phyloP scores from a whole-genome alignment of 2,329 filamentous ascomycete genomes.

The Macroventuria anomochaeta region DNA sequence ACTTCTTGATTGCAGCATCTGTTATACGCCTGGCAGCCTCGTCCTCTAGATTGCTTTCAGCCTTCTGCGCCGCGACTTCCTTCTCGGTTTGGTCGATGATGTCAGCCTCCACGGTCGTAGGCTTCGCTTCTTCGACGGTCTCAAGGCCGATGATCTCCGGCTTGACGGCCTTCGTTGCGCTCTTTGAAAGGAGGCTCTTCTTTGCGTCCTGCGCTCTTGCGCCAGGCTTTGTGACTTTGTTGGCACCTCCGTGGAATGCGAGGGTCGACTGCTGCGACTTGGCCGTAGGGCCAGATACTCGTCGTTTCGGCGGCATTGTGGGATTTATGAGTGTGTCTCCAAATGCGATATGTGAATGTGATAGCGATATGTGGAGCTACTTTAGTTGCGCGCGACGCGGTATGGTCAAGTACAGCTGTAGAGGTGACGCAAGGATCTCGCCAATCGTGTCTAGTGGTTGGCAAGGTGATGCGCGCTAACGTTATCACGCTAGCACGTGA shows the following conservation, averaged over 20 bases:
- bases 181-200: constrained; percentile 48
- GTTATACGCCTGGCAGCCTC: constrained; percentile 68
- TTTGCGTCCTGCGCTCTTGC: constrained; percentile 47
- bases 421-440: constrained; percentile 31
- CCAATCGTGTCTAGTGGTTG: constrained; percentile 9
- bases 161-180: constrained; percentile 37
- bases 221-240: constrained; percentile 64
- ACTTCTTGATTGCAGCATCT: constrained; percentile 72
- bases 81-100: constrained; percentile 49
- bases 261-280: constrained; percentile 67
- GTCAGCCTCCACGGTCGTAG: constrained; percentile 49
- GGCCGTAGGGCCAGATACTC: constrained; percentile 50
- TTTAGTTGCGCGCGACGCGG: constrained; percentile 14
- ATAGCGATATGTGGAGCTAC: constrained; percentile 1
- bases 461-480: constrained; percentile 15
- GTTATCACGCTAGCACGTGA: constrained; percentile 14
- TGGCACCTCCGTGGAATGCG: constrained; percentile 64
- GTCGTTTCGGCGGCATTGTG: constrained; percentile 56
- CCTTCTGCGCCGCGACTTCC: constrained; percentile 38
- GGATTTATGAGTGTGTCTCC: not conserved
- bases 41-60: constrained; percentile 51
- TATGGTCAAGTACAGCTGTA: constrained; percentile 19
- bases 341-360: not conserved
- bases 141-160: constrained; percentile 31
- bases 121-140: constrained; percentile 34